These are phyloP conservation scores for Aspergillus ochraceus DNA, from an alignment of 2,329 filamentous ascomycete species.

Conservation along the genomic window DNA sequence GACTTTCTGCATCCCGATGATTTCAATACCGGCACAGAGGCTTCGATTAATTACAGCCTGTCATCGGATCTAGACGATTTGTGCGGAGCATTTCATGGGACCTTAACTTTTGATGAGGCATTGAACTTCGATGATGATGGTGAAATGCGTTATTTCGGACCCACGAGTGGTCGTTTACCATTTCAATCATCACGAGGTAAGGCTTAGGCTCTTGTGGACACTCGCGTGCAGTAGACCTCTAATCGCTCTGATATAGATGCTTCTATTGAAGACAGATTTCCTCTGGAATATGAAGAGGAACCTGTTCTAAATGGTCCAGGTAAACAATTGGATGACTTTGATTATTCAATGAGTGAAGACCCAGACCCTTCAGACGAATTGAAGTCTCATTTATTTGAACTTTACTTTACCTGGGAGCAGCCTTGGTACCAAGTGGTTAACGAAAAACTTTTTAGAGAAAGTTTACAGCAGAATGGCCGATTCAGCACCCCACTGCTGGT, in stretches of 20 bases:
- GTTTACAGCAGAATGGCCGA: background rate
- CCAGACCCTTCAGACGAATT: background rate
- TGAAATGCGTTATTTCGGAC: background rate
- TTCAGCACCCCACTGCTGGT: background rate
- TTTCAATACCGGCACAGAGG: background rate
- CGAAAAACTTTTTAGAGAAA: background rate
- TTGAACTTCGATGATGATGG: background rate
- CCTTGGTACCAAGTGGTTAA: background rate
- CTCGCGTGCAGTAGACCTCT: background rate
- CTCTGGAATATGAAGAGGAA: background rate
- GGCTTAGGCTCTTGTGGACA: background rate
- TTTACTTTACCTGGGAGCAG: background rate
- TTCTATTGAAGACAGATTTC: background rate
- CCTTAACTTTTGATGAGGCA: background rate
- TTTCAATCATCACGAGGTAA: background rate
- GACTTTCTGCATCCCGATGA: background rate
- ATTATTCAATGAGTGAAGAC: background rate
- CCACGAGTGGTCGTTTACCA: background rate
- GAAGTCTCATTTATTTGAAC: background rate
- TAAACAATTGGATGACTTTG: background rate
- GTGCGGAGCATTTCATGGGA: background rate
- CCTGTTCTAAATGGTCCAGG: background rate
- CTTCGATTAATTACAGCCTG: background rate
- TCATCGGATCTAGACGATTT: background rate
- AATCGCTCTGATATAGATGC: background rate